Percentiles rank a stretch among this genome's conserved stretches.
Evolutionary conservation across 177 flowering plant species (phyloP).

Genomic region (Vitis hybrid): DNA sequence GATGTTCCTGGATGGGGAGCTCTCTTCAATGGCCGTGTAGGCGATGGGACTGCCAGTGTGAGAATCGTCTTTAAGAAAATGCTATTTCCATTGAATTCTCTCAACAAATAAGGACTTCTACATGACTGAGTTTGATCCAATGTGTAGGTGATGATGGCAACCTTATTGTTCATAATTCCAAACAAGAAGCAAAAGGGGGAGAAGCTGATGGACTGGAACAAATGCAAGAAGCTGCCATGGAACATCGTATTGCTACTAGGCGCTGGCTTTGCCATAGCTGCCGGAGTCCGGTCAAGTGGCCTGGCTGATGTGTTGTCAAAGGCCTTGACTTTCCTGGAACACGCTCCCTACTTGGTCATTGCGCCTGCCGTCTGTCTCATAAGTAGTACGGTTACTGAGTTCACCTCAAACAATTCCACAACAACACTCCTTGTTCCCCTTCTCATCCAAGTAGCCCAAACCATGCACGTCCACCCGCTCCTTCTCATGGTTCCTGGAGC

Average conservation of each 20-base stretch:
- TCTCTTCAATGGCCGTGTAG: slow-evolving; percentile 71
- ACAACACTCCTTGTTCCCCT: slow-evolving; percentile 71
- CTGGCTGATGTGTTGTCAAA: slow-evolving; percentile 62
- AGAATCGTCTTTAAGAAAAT: slow-evolving; percentile 21
- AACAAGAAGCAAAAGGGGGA: slow-evolving; percentile 67
- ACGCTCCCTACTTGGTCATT: slow-evolving; percentile 60
- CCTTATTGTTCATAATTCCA: slow-evolving; percentile 84
- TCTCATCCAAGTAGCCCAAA: slow-evolving; percentile 63
- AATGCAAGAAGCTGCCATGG: slow-evolving; percentile 96
- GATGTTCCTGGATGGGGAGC: slow-evolving; percentile 91
- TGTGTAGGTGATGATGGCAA: slow-evolving; percentile 81
- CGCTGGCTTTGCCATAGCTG: slow-evolving; percentile 93
- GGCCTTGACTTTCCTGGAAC: slow-evolving; percentile 51
- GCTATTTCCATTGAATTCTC: too few species aligned
- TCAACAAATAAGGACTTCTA: too few species aligned
- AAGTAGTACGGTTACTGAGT: slow-evolving; percentile 63
- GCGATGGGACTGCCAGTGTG: slow-evolving; percentile 92
- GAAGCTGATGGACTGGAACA: slow-evolving; percentile 95
- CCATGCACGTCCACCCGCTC: slow-evolving; percentile 69
- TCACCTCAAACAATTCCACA: slow-evolving; percentile 85
- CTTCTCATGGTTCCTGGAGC: slow-evolving; percentile 83
- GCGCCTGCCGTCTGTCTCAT: slow-evolving; percentile 69
- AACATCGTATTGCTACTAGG: slow-evolving; percentile 71
- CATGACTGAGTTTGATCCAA: not conserved
- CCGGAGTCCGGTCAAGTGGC: slow-evolving; percentile 75